Evolutionary conservation across 106 monocot species (phyloP), one percentile per base, ranked within the genome.

Genomic region (Posidonia australis): DNA sequence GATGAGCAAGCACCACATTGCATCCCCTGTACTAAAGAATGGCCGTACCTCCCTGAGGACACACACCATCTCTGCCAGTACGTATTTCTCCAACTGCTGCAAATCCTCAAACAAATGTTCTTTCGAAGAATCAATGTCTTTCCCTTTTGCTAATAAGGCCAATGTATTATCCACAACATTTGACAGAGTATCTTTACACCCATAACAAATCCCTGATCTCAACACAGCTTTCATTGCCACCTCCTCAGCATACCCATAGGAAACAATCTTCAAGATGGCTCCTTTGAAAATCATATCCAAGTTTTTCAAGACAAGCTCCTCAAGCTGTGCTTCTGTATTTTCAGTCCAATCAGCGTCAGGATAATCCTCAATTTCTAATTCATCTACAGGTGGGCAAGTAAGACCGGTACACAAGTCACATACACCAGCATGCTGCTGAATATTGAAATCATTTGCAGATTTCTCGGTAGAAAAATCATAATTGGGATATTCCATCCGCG

Each of bases 1-100:
- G 9, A 90, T 79, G 17, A 96, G 68, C 76, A 96, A 80, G 58
- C 76, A 74, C 86, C 90, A 96, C 86, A 96, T 84, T 54, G 90
- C 90, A 68, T 86, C 84, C 41, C 94, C 94, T 13, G 52, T 70
- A 54, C 80, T 87, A 29, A 84, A 82, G 67, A 74, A 87, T 27
- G 94, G 94, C 14, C 80, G 66, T 18, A 77, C 72, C 20, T 80
- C 82, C 66, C 64, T 77, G 54, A 96, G 67, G 12, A 96, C 71
- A 63, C 65, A 71, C 62, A 90, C 70, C 94, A 96, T 90, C 49
- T 86, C 80, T n/a, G 65, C 68, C 70, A 96, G 67, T 9, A 82
- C 71, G 67, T 74, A 77, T 56, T 67, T 79, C 67, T 82, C 80
- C 65, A 82, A 58, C 67, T 78, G 81, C 54, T 72, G 65, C 71